Evolutionary conservation across 495 filamentous ascomycete species (phyloP).

Genomic region (Bathelium albidoporum): DNA sequence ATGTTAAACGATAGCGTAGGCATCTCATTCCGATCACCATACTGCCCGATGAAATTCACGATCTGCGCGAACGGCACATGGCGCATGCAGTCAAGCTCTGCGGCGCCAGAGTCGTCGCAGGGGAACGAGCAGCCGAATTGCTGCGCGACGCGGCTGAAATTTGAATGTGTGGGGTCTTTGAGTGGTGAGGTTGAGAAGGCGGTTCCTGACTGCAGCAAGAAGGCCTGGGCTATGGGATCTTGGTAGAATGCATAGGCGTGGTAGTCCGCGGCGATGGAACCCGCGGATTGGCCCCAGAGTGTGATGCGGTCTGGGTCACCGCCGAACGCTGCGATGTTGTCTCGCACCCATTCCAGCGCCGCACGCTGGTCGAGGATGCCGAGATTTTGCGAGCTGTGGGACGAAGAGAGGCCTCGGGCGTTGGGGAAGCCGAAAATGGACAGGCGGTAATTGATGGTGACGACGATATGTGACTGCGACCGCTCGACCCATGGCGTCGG

Average conservation of each 20-base stretch:
- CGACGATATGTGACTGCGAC: conserved; percentile 8
- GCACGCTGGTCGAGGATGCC: conserved; percentile 27
- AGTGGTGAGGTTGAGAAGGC: neutral
- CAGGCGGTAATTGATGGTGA: conserved; percentile 11
- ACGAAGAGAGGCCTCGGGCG: conserved; percentile 17
- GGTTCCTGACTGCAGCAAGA: conserved; percentile 1
- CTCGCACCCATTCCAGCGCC: conserved; percentile 23
- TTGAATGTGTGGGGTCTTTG: neutral
- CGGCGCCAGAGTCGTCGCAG: conserved; percentile 18
- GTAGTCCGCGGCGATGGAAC: conserved; percentile 7
- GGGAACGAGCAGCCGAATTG: conserved; percentile 14
- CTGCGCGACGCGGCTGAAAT: conserved; percentile 18
- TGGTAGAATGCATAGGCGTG: conserved; percentile 13
- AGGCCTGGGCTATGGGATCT: conserved; percentile 11
- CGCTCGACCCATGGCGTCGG: neutral
- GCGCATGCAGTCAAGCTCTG: conserved; percentile 19
- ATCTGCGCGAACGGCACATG: conserved; percentile 15
- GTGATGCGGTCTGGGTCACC: conserved; percentile 24
- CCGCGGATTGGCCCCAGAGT: conserved; percentile 22
- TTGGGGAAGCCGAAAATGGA: conserved; percentile 27
- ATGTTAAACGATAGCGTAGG: conserved; percentile 15
- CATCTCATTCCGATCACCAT: neutral
- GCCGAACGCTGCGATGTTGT: conserved; percentile 24
- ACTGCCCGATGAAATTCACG: conserved; percentile 18
- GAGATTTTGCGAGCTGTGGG: conserved; percentile 15